These are phyloP conservation scores for Aspergillus neoniger DNA, from an alignment of 2,329 filamentous ascomycete species.

Conservation along the genomic window DNA sequence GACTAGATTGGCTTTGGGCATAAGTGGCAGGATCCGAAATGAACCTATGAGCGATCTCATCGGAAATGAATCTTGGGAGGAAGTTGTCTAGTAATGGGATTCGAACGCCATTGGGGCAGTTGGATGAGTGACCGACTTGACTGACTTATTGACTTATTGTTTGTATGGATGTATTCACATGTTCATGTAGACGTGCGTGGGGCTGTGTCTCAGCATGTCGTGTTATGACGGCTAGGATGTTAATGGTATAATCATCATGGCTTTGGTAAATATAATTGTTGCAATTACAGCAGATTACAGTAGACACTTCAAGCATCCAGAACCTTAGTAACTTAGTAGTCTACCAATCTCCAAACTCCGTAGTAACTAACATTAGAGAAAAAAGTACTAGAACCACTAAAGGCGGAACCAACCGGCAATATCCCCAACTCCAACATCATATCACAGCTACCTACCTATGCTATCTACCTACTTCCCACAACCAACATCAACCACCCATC, in stretches of 20 bases:
- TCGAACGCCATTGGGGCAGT: slow-evolving; percentile 15
- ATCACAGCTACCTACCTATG: not conserved
- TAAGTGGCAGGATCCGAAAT: slow-evolving; percentile 32
- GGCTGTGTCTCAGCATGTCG: slow-evolving; percentile 24
- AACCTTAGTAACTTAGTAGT: too few species aligned
- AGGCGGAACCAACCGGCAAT: slow-evolving; percentile 18
- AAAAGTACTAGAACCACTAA: not conserved
- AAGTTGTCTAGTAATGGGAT: slow-evolving; percentile 21
- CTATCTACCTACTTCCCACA: not conserved
- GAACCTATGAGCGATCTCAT: slow-evolving; percentile 23
- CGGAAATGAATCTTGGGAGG: slow-evolving; percentile 20
- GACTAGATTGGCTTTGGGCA: slow-evolving; percentile 29
- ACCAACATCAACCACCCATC: not conserved
- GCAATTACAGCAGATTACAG: too few species aligned
- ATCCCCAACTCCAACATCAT: slow-evolving; percentile 7
- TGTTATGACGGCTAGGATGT: slow-evolving; percentile 18
- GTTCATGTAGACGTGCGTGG: slow-evolving; percentile 12
- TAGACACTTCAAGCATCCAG: too few species aligned
- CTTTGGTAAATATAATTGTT: not conserved
- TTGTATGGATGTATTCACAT: slow-evolving; percentile 19
- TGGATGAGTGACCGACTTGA: slow-evolving; percentile 17
- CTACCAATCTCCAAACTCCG: too few species aligned
- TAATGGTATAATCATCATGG: slow-evolving; percentile 19
- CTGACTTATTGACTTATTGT: slow-evolving; percentile 13
- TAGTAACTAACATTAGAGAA: not conserved